Conservation (phyloP, 192 early-diverging fungal species). For the Podila epigama region DNA sequence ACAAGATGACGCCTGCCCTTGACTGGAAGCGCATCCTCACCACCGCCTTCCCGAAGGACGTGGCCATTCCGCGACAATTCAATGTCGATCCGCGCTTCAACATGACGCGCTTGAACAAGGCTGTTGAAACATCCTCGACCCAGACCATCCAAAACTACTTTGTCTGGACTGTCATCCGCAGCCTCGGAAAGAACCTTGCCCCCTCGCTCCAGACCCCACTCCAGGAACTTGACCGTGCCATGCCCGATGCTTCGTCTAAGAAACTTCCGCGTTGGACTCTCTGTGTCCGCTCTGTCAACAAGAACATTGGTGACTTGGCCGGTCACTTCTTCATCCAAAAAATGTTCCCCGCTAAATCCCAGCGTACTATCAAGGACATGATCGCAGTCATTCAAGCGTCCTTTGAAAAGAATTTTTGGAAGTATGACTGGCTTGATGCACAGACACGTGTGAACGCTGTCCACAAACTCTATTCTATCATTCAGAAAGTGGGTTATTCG, state of each 20-base stretch:
- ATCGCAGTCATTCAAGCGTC: constrained; percentile 45
- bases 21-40: constrained; percentile 51
- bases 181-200: constrained; percentile 40
- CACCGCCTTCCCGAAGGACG: constrained; percentile 21
- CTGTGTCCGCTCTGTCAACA: constrained; percentile 46
- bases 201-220: constrained; percentile 48
- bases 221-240: constrained; percentile 16
- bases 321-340: constrained; percentile 57
- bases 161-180: constrained; percentile 53
- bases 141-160: constrained; percentile 55
- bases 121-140: constrained; percentile 7
- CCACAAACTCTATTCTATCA: constrained; percentile 54
- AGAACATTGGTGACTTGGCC: constrained; percentile 43
- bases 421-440: constrained; percentile 55
- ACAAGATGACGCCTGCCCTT: constrained; percentile 23
- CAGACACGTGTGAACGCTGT: constrained; percentile 48
- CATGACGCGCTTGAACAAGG: constrained; percentile 17
- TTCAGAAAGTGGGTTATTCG: constrained; percentile 57
- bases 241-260: constrained; percentile 6
- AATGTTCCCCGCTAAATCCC: constrained; percentile 40
- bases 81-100: constrained; percentile 38
- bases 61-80: constrained; percentile 22
- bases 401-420: constrained; percentile 48
- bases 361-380: constrained; percentile 50
- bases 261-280: constrained; percentile 15